These are phyloP conservation scores for Blastobotrys terrestris DNA, from an alignment of 805 yeast species.

Conservation along the genomic window DNA sequence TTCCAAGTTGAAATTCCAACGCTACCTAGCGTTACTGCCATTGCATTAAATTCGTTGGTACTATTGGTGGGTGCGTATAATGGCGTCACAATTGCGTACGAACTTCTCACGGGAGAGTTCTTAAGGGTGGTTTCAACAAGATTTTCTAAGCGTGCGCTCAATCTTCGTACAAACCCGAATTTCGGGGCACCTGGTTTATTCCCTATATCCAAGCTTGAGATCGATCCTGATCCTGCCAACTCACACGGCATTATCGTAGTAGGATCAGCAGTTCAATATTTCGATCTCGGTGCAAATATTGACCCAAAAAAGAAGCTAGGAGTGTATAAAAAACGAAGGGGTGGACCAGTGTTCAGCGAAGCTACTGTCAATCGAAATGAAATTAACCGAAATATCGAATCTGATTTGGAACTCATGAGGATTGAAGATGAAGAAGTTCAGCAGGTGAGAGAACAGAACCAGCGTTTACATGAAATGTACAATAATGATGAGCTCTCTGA, in stretches of 20 bases:
- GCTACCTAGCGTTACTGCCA: constrained; percentile 20
- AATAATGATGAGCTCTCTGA: constrained; percentile 21
- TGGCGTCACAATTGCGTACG: constrained; percentile 25
- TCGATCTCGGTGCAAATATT: constrained; percentile 26
- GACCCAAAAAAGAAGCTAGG: constrained; percentile 18
- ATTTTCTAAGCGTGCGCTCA: constrained; percentile 23
- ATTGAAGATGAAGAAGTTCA: constrained; percentile 19
- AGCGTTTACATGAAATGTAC: constrained; percentile 6
- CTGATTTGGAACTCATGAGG: constrained; percentile 21
- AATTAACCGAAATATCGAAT: constrained; percentile 20
- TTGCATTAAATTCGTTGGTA: constrained; percentile 28
- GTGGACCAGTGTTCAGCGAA: constrained; percentile 1
- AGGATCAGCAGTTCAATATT: constrained; percentile 24
- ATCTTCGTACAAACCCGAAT: constrained; percentile 16
- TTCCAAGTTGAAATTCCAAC: constrained; percentile 12
- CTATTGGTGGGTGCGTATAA: constrained; percentile 25
- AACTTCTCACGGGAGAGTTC: constrained; percentile 24
- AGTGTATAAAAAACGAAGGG: constrained; percentile 16
- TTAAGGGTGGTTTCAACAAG: constrained; percentile 26
- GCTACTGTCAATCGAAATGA: constrained; percentile 11
- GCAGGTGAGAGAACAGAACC: constrained; percentile 12
- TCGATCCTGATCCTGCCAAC: constrained; percentile 26
- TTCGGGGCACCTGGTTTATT: constrained; percentile 7
- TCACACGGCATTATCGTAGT: constrained; percentile 26
- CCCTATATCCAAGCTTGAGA: constrained; percentile 24